Evolutionary conservation across 192 early-diverging fungal genomes (phyloP).

Genomic region (Backusella tuberculispora): DNA sequence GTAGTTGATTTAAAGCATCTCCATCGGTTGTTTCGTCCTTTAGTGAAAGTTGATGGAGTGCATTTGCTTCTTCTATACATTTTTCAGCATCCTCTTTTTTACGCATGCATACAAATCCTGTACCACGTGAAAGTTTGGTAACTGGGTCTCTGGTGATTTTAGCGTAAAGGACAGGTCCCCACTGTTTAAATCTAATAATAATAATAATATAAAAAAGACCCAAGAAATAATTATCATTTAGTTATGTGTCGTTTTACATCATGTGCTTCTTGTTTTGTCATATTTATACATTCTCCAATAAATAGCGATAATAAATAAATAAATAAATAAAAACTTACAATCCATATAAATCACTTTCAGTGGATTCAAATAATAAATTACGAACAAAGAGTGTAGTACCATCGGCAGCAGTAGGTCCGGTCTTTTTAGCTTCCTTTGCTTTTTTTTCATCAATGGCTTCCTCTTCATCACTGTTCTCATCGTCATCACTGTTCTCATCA

Average conservation of each 20-base stretch:
- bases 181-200: conserved; percentile 64
- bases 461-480: conserved; percentile 34
- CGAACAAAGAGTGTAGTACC: conserved; percentile 91
- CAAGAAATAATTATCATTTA: background rate
- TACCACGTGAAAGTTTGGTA: conserved; percentile 87
- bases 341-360: conserved; percentile 73
- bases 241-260: background rate
- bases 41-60: conserved; percentile 56
- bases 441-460: conserved; percentile 46
- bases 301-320: background rate
- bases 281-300: background rate
- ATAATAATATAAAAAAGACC: background rate
- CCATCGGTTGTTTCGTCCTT: conserved; percentile 49
- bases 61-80: conserved; percentile 75
- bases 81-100: conserved; percentile 69
- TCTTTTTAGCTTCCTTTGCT: conserved; percentile 37
- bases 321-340: conserved; percentile 36
- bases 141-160: conserved; percentile 81
- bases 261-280: background rate
- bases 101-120: conserved; percentile 93
- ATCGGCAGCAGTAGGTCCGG: conserved; percentile 48
- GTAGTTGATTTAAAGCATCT: conserved; percentile 30
- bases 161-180: conserved; percentile 80
- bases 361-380: conserved; percentile 91
- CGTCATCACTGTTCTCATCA: conserved; percentile 44